Evolutionary conservation across 108 stramenopile species (phyloP), one percentile per base, ranked within the genome.

Genomic region (Nannochloropsis gaditana): DNA sequence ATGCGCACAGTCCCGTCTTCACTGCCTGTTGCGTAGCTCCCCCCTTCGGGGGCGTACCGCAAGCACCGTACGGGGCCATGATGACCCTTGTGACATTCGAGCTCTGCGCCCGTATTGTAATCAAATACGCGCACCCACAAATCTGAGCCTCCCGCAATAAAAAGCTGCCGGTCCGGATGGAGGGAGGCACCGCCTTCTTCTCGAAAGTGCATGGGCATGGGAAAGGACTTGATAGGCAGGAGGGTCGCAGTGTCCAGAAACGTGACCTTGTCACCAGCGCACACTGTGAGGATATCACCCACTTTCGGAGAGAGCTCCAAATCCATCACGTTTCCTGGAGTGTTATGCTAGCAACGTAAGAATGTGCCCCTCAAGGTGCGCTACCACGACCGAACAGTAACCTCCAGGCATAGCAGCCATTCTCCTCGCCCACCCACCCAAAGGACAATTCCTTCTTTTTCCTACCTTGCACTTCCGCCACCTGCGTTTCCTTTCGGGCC

Each of bases 1-100:
- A 99, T 86, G 21, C 99, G 95, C 90, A 99, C 97, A 31, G 97
- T 98, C 11, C 97, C 99, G 92, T 99, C 99, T 91, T 99, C 97
- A 15, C 93, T 93, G 10, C 97, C 99, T 1, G 95, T 95, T 1
- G 96, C 97, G 91, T 95, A 97, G 5, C 91, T 90, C 85, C 87
- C 90, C 11, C 97, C 99, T 84, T 95, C 94, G 21, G 97, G 96
- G 9, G 91, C 83, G 92, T 95, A 99, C 79, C 97, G 91, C 79
- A 98, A 83, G 91, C 97, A 98, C 15, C 97, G 93, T 84, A 98
- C 94, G 45, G 99, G 99, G 4, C 99, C 99, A 87, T 98, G 97
- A 91, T 99, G 99, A 79, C 88, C 98, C 92, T 97, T 97, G 86
- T 95, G 93, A 83, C 93, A 94, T 90, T 95, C 94, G 84, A 98